Conservation (phyloP, 345 rosid genomes). For the Citrus medica region DNA sequence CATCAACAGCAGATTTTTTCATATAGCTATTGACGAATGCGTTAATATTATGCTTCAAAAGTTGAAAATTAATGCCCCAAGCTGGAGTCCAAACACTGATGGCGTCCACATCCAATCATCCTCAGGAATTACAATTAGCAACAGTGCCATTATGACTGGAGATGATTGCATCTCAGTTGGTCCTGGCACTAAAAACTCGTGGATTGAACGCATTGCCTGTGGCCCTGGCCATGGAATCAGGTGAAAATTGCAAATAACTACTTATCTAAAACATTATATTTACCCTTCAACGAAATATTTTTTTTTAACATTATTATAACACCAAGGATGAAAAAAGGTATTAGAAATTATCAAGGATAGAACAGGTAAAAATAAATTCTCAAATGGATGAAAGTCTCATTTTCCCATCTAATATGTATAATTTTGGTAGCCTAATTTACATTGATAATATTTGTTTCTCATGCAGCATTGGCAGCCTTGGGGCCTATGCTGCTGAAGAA, state of each 20-base stretch:
- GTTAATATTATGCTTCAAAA: conserved; percentile 35
- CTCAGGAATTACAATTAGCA: conserved; percentile 33
- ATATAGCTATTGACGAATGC: conserved; percentile 41
- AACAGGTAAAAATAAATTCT: no score
- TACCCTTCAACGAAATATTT: no score
- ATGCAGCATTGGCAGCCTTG: conserved; percentile 54
- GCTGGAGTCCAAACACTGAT: conserved; percentile 61
- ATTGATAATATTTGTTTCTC: not conserved
- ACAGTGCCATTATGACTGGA: conserved; percentile 42
- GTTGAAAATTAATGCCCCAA: conserved; percentile 37
- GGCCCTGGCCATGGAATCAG: conserved; percentile 77
- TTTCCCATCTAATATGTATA: not conserved
- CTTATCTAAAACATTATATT: not conserved
- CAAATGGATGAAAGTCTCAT: not conserved
- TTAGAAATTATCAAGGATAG: no score
- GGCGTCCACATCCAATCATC: conserved; percentile 51
- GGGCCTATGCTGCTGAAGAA: conserved; percentile 29
- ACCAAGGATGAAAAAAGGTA: no score
- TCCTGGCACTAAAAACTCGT: conserved; percentile 43
- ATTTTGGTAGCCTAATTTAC: not conserved
- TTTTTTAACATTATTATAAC: no score
- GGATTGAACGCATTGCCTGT: conserved; percentile 43
- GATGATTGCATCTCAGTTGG: conserved; percentile 65
- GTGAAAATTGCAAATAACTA: conserved; percentile 11
- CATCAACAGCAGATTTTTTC: conserved; percentile 44